Percentiles rank a stretch among this genome's conserved stretches.
phyloP scores from a whole-genome alignment of 108 stramenopile genomes.

The Nitzschia sp. region DNA sequence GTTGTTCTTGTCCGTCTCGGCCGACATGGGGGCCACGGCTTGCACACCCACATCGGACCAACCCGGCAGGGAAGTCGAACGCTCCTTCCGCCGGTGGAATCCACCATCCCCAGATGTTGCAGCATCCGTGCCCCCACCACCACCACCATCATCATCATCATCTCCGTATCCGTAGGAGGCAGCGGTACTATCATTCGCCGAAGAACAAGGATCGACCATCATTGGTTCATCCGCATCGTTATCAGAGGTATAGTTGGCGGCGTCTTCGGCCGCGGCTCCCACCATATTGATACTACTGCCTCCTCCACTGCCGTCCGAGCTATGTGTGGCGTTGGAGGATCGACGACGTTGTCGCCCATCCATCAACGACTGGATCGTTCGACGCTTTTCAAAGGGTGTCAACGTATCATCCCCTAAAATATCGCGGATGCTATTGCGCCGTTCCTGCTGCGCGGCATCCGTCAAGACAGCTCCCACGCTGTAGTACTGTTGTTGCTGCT shows the following conservation, averaged over 20 bases:
- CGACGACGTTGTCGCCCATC: conserved; percentile 63
- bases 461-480: conserved; percentile 21
- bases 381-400: conserved; percentile 58
- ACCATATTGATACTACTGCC: too few relatives aligned
- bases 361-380: conserved; percentile 82
- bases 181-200: not conserved
- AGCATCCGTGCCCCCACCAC: not conserved
- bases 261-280: conserved; percentile 14
- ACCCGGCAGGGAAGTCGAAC: conserved; percentile 19
- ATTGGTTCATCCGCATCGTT: conserved; percentile 22
- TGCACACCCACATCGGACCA: conserved; percentile 16
- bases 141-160: not conserved
- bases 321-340: conserved; percentile 13
- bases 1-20: conserved; percentile 10
- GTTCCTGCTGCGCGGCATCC: conserved; percentile 51
- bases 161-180: not conserved
- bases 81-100: conserved; percentile 8
- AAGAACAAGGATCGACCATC: too few relatives aligned
- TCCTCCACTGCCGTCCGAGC: conserved; percentile 7
- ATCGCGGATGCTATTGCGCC: conserved; percentile 76
- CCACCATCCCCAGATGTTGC: not conserved
- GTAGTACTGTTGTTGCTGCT: not conserved
- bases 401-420: conserved; percentile 69
- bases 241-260: conserved; percentile 14
- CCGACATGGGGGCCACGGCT: conserved; percentile 18